Conservation (phyloP, 371 early-diverging fungal genomes). For the Lichtheimia corymbifera region DNA sequence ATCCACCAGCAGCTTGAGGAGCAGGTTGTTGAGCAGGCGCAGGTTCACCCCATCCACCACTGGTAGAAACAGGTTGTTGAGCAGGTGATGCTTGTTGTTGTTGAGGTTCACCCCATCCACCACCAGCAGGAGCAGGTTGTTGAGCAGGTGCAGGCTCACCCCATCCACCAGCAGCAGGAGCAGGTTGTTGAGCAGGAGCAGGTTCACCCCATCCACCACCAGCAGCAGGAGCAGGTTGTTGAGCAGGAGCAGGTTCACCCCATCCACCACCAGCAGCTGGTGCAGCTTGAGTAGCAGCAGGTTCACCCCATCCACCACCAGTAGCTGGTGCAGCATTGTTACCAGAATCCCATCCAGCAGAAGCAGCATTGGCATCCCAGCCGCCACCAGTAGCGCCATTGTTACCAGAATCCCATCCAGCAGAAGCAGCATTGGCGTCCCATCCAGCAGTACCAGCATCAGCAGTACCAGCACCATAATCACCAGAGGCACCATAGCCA, state of each 20-base stretch:
- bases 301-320: constrained; percentile 32
- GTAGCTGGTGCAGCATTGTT: constrained; percentile 15
- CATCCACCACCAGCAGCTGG: constrained; percentile 24
- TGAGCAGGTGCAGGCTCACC: constrained; percentile 19
- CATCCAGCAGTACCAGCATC: constrained; percentile 27
- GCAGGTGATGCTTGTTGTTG: not conserved
- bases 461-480: constrained; percentile 7
- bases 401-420: constrained; percentile 28
- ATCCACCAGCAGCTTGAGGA: constrained; percentile 29
- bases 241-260: constrained; percentile 18
- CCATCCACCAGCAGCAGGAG: constrained; percentile 14
- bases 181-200: constrained; percentile 14
- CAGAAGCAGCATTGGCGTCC: constrained; percentile 22
- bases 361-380: constrained; percentile 26
- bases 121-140: constrained; percentile 14
- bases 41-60: constrained; percentile 21
- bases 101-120: constrained; percentile 26
- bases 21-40: constrained; percentile 17
- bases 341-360: constrained; percentile 28
- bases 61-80: constrained; percentile 17
- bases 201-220: constrained; percentile 38
- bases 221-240: constrained; percentile 15
- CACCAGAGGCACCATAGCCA: constrained; percentile 21
- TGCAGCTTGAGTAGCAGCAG: constrained; percentile 16
- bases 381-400: constrained; percentile 18